These are phyloP conservation scores for Exophiala sideris DNA, from an alignment of 2,329 filamentous ascomycete genomes.

Conservation along the genomic window DNA sequence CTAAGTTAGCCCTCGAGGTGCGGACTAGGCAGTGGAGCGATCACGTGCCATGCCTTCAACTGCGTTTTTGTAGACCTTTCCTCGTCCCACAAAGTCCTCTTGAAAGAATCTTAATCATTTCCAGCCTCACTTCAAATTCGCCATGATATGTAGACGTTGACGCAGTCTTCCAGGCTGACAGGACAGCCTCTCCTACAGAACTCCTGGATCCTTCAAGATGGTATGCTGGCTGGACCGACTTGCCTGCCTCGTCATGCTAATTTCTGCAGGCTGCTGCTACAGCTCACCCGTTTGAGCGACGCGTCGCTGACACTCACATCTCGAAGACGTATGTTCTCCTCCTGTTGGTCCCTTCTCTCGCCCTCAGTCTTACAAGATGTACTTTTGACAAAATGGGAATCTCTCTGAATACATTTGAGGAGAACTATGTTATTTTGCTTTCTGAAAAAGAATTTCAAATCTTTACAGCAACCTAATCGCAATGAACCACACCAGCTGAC, in stretches of 20 bases:
- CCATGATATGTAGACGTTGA: too few relatives aligned
- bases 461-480: background rate
- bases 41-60: too few relatives aligned
- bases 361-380: slow-evolving; percentile 64
- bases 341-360: slow-evolving; percentile 31
- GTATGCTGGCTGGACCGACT: background rate
- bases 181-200: background rate
- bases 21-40: too few relatives aligned
- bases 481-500: slow-evolving; percentile 5
- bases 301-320: slow-evolving; percentile 78
- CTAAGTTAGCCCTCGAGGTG: too few relatives aligned
- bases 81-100: too few relatives aligned
- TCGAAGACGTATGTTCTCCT: slow-evolving; percentile 73
- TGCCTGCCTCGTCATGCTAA: background rate
- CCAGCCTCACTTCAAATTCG: background rate
- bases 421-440: slow-evolving; percentile 77
- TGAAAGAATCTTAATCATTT: background rate
- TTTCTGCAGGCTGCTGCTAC: slow-evolving; percentile 18
- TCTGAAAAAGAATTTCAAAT: slow-evolving; percentile 51
- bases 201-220: background rate
- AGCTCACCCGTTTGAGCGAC: slow-evolving; percentile 65
- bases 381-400: slow-evolving; percentile 97
- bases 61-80: too few relatives aligned
- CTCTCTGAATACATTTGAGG: slow-evolving; percentile 96
- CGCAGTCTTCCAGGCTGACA: background rate